Evolutionary conservation across 306 rosid genomes (phyloP).

Genomic region (Malus asiatica): DNA sequence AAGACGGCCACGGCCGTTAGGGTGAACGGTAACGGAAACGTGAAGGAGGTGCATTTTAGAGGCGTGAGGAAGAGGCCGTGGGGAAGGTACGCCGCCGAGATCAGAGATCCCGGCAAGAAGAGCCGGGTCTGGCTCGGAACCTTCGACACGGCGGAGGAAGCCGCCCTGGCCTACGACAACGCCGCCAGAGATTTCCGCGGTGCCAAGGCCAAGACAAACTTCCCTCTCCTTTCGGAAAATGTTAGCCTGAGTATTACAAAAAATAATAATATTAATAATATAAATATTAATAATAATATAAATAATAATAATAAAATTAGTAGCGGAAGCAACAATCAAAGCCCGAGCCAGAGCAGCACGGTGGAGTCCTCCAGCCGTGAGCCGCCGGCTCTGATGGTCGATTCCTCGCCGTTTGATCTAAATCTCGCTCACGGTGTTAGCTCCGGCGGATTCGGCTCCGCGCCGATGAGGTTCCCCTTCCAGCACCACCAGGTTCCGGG

Average conservation of each 20-base stretch:
- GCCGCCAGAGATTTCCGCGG: constrained; percentile 94
- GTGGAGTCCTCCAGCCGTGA: constrained; percentile 87
- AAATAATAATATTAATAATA: neutral
- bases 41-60: constrained; percentile 75
- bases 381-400: constrained; percentile 46
- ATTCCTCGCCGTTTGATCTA: constrained; percentile 65
- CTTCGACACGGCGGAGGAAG: constrained; percentile 92
- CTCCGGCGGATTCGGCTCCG: constrained; percentile 4
- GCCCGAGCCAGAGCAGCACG: constrained; percentile 95
- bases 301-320: neutral
- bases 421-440: constrained; percentile 33
- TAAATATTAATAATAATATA: neutral
- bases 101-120: constrained; percentile 85
- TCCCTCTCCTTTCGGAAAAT: constrained; percentile 36
- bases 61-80: constrained; percentile 98
- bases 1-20: constrained; percentile 34
- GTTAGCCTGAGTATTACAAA: neutral
- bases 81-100: constrained; percentile 99
- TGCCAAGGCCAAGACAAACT: constrained; percentile 87
- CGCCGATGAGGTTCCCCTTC: constrained; percentile 50
- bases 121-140: constrained; percentile 99
- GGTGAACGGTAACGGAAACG: constrained; percentile 21
- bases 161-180: constrained; percentile 82
- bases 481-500: constrained; percentile 32
- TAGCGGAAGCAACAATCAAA: constrained; percentile 17